Evolutionary conservation across 208 protist genomes (phyloP).

Genomic region (Porcisia hertigi): DNA sequence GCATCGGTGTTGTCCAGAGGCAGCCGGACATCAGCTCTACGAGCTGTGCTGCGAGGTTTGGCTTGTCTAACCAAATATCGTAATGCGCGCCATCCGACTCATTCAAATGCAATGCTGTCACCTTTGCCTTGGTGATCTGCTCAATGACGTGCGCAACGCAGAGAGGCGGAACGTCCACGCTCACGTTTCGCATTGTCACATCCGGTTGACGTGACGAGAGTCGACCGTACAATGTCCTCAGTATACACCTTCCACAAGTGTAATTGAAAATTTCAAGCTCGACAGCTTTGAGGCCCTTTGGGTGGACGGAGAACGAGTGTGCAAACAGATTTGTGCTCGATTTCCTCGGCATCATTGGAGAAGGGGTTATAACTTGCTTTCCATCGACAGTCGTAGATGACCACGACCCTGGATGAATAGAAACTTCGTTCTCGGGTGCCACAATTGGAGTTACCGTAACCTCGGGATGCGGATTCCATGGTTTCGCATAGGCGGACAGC

Average conservation of each 20-base stretch:
- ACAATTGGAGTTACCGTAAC: slow-evolving; percentile 8
- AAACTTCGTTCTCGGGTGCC: slow-evolving; percentile 23
- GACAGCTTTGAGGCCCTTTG: slow-evolving; percentile 32
- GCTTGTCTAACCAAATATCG: slow-evolving; percentile 72
- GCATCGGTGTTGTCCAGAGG: slow-evolving; percentile 69
- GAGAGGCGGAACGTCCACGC: slow-evolving; percentile 61
- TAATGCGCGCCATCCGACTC: slow-evolving; percentile 36
- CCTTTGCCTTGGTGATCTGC: slow-evolving; percentile 48
- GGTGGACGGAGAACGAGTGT: slow-evolving; percentile 47
- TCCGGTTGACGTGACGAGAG: slow-evolving; percentile 65
- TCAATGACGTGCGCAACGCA: slow-evolving; percentile 76
- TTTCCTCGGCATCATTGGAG: slow-evolving; percentile 43
- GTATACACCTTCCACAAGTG: slow-evolving; percentile 47
- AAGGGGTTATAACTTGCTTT: slow-evolving; percentile 34
- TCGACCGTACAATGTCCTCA: slow-evolving; percentile 59
- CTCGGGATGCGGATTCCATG: slow-evolving; percentile 37
- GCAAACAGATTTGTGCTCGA: slow-evolving; percentile 45
- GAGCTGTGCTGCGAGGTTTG: slow-evolving; percentile 41
- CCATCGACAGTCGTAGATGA: slow-evolving; percentile 14
- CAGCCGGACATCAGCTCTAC: slow-evolving; percentile 34
- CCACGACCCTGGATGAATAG: slow-evolving; percentile 29
- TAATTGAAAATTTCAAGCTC: slow-evolving; percentile 66
- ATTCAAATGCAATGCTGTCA: slow-evolving; percentile 47
- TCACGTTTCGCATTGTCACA: slow-evolving; percentile 54
- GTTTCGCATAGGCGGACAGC: slow-evolving; percentile 37